Conservation (phyloP, 257 asterid genomes). For the Henckelia pumila region DNA sequence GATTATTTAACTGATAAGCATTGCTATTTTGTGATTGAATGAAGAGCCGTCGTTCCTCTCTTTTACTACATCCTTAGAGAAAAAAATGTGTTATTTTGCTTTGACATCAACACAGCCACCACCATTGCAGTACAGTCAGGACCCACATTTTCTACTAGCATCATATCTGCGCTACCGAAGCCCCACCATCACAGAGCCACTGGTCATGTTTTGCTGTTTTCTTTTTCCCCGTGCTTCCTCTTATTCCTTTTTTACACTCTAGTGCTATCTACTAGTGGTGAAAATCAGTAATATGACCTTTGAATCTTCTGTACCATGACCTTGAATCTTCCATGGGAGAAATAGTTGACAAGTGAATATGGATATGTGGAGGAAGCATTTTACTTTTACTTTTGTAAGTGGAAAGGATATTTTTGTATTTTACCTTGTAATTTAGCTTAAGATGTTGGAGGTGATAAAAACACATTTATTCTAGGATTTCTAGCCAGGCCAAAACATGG, state of each 20-base stretch:
- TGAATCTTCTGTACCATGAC: not conserved
- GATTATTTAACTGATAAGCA: not conserved
- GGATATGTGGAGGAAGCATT: not conserved
- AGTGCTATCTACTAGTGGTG: not conserved
- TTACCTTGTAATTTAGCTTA: not conserved
- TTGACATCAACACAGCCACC: not conserved
- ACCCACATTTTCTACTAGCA: not conserved
- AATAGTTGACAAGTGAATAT: not conserved
- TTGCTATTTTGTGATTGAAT: not conserved
- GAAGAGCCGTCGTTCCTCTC: not conserved
- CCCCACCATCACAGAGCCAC: not conserved
- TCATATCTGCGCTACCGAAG: not conserved
- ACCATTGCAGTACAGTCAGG: not conserved
- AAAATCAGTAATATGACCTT: not conserved
- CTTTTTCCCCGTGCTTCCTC: not conserved
- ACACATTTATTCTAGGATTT: not conserved
- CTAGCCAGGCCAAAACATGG: not conserved
- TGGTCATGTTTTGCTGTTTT: not conserved
- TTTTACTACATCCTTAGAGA: not conserved
- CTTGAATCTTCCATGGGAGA: not conserved
- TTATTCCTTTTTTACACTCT: not conserved
- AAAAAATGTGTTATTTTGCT: not conserved
- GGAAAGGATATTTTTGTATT: not conserved
- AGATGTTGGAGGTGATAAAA: not conserved
- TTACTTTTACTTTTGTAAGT: not conserved